Base-by-base conservation (phyloP, 2,329 filamentous ascomycete genomes). In the Fusarium bactridioides region DNA sequence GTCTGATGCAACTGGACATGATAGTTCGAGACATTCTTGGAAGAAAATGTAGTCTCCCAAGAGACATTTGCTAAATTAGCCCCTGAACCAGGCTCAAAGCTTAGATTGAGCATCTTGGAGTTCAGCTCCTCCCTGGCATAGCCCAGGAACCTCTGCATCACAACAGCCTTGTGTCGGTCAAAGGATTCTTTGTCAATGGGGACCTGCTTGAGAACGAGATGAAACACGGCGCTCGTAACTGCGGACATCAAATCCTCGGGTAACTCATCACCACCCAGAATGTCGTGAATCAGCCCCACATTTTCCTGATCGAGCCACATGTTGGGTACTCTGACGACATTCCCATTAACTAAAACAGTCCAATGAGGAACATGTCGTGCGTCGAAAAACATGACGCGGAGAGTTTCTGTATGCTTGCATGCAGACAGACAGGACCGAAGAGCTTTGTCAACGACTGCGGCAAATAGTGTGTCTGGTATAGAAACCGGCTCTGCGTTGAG, bases 291-390 rank as follows among this genome's bases (percentile, higher is more conserved):
- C 5, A 40, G 15, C 8, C 11, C 37, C 16, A 50, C 27, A 15
- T 35, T 38, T 23, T 10, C 18, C 7, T 7, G 23, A 35, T 29
- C 33, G 6, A 72, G 54, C 70, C 70, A 72, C 29, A 33, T 45
- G 48, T 72, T n/a, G 25, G 64, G 48, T 18, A 72, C 27, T 21
- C 58, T 57, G 57, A 58, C 45, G 18, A 57, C n/a, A 16, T 45
- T 15, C 18, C 57, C 37, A 19, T 59, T 38, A 8, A 57, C 18
- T 3, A 54, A n/a, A n/a, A 54, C 16, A 13, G n/a, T 18, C 33
- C 33, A 38, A 7, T 51, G 21, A 18, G 56, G 57, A 7, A 72
- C 21, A 38, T 48, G 13, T 0, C 38, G 41, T 7, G 50, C 65
- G 11, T 54, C 21, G 8, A 70, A 59, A 27, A 70, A 70, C 10